phyloP scores from a whole-genome alignment of 768 basidiomycete genomes.

The Podaxis sp. region DNA sequence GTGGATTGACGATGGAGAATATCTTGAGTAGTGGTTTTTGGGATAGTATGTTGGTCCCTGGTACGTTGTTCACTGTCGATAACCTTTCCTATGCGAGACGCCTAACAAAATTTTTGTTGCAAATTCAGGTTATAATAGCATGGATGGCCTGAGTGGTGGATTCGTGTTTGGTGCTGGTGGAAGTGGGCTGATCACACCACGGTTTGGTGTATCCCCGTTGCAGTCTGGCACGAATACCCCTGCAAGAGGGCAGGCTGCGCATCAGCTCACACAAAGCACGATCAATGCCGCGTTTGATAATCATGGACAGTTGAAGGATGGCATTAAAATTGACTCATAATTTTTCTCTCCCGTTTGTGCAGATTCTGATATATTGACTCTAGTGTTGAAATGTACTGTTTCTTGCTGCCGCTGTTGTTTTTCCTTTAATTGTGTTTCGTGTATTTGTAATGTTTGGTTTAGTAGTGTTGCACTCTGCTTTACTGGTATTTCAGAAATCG shows the following conservation, averaged over 20 bases:
- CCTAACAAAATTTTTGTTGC: background rate
- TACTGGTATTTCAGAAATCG: background rate
- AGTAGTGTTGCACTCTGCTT: background rate
- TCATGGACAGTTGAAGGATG: conserved; percentile 26
- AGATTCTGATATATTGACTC: background rate
- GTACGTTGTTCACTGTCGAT: conserved; percentile 37
- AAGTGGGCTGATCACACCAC: conserved; percentile 79
- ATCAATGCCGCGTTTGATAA: conserved; percentile 46
- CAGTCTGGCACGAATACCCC: conserved; percentile 58
- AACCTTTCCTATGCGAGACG: background rate
- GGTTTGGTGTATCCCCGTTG: conserved; percentile 55
- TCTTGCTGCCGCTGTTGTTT: background rate
- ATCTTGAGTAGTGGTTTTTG: conserved; percentile 79
- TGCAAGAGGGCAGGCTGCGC: conserved; percentile 22
- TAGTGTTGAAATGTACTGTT: background rate
- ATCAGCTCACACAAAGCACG: conserved; percentile 39
- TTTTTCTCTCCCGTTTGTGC: background rate
- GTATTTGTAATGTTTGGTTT: background rate
- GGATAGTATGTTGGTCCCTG: conserved; percentile 86
- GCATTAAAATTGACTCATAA: conserved; percentile 33
- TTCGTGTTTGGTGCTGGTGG: conserved; percentile 85
- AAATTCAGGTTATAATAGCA: conserved; percentile 67
- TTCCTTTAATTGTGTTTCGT: background rate
- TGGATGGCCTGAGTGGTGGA: conserved; percentile 83
- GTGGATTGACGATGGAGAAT: conserved; percentile 75